These are phyloP conservation scores for Jacaranda copaia DNA, from an alignment of 257 asterid genomes.

Conservation along the genomic window DNA sequence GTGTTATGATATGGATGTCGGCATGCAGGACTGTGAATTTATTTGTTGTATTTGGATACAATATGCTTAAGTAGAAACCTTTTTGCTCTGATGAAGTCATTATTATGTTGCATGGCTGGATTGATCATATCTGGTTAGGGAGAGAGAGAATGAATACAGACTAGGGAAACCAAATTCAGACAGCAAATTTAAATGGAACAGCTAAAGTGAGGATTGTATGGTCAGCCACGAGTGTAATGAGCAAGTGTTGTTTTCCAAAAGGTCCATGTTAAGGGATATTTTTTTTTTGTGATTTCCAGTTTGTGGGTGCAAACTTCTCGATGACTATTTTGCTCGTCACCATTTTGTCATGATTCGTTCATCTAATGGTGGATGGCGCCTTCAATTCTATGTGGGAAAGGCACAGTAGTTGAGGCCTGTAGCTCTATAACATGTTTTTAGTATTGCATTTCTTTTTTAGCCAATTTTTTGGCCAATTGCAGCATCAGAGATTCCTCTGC, in stretches of 20 bases:
- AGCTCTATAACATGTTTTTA: background rate
- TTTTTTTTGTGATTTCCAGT: conserved; percentile 14
- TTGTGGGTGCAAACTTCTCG: background rate
- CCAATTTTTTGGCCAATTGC: conserved; percentile 10
- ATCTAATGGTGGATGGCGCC: conserved; percentile 24
- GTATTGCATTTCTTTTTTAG: conserved; percentile 7
- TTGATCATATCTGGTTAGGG: background rate
- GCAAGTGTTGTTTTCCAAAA: no score
- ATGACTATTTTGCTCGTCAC: conserved; percentile 9
- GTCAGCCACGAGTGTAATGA: background rate
- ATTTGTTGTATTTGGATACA: background rate
- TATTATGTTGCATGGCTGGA: conserved; percentile 29
- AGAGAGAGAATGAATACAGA: conserved; percentile 7
- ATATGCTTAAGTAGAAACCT: background rate
- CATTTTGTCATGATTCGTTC: conserved; percentile 12
- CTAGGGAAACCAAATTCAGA: background rate
- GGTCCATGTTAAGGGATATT: background rate
- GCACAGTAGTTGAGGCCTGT: conserved; percentile 7
- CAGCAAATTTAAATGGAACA: conserved; percentile 16
- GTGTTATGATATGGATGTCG: conserved; percentile 23
- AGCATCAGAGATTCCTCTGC: conserved; percentile 22
- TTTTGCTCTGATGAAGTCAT: background rate
- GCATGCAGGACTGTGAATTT: conserved; percentile 2
- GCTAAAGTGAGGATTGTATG: conserved; percentile 15
- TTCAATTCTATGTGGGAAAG: background rate